These are phyloP conservation scores for Claviceps sp. DNA, from an alignment of 2,329 filamentous ascomycete species.

Conservation along the genomic window DNA sequence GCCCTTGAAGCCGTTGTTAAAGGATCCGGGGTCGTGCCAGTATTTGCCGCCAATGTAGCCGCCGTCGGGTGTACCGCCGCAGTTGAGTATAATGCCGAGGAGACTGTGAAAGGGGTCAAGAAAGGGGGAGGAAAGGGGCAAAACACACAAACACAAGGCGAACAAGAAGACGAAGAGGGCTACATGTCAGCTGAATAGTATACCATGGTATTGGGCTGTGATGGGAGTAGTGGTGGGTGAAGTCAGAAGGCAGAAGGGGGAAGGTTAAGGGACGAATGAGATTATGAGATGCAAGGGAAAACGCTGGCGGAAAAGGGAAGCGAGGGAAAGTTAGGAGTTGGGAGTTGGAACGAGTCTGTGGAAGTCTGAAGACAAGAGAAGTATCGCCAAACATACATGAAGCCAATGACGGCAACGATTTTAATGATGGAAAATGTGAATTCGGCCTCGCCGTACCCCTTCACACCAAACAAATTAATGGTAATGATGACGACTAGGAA, in stretches of 20 bases:
- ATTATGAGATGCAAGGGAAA: too few species aligned
- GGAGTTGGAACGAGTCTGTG: too few species aligned
- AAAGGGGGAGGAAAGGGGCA: too few species aligned
- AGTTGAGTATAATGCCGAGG: constrained; percentile 74
- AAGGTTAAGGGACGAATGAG: too few species aligned
- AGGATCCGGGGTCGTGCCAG: constrained; percentile 72
- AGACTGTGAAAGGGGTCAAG: constrained; percentile 36
- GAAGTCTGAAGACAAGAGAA: background rate
- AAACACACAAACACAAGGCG: too few species aligned
- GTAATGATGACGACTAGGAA: constrained; percentile 63
- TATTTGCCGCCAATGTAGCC: constrained; percentile 70
- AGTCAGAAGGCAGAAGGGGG: too few species aligned
- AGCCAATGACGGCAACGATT: constrained; percentile 71
- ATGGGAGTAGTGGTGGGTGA: too few species aligned
- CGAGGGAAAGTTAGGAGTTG: too few species aligned
- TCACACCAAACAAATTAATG: constrained; percentile 83
- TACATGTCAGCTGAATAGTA: too few species aligned
- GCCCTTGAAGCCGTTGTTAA: constrained; percentile 74
- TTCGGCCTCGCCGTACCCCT: constrained; percentile 80
- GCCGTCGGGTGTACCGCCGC: constrained; percentile 58
- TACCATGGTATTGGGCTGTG: too few species aligned
- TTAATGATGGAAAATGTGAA: constrained; percentile 82
- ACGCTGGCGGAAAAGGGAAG: too few species aligned
- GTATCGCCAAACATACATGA: constrained; percentile 48
- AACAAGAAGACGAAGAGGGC: too few species aligned